A percentile compares a stretch with the other conserved stretches of the same genome.
phyloP scores from a whole-genome alignment of 305 asterid species.

The Fraxinus nigra region DNA sequence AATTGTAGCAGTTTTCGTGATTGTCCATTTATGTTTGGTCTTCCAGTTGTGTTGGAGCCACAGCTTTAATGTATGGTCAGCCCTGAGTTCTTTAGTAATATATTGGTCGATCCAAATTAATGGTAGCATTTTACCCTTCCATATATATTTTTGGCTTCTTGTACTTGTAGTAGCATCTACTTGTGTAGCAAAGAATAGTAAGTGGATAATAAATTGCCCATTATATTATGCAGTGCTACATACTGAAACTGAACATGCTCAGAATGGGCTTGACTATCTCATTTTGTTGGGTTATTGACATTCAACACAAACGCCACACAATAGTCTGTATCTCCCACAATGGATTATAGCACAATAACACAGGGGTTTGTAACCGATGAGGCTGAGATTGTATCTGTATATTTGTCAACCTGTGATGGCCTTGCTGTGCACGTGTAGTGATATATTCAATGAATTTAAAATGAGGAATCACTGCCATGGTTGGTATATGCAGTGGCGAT shows the following conservation, averaged over 20 bases:
- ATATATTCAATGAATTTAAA: not conserved
- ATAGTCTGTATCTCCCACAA: not conserved
- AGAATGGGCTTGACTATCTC: not conserved
- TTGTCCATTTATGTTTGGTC: slow-evolving; percentile 10
- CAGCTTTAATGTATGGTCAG: slow-evolving; percentile 9
- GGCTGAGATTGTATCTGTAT: not conserved
- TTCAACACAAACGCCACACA: slow-evolving; percentile 3
- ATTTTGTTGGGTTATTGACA: not conserved
- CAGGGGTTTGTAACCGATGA: not conserved
- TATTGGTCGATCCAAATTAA: slow-evolving; percentile 14
- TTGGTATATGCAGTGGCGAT: not conserved
- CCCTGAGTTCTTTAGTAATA: slow-evolving; percentile 10
- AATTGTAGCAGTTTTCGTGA: slow-evolving; percentile 11
- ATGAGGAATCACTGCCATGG: not conserved
- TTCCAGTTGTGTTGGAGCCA: slow-evolving; percentile 22
- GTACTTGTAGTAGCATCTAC: not conserved
- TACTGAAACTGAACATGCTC: not conserved
- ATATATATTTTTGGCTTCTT: not conserved
- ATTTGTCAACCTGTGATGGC: not conserved
- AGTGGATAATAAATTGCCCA: not conserved
- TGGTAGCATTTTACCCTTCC: not conserved
- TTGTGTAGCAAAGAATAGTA: not conserved
- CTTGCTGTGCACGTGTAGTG: not conserved
- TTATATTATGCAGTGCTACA: not conserved
- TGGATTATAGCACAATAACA: not conserved